Conservation (phyloP, 1,284 basidiomycete species). For the Lentinula novae-zelandiae region DNA sequence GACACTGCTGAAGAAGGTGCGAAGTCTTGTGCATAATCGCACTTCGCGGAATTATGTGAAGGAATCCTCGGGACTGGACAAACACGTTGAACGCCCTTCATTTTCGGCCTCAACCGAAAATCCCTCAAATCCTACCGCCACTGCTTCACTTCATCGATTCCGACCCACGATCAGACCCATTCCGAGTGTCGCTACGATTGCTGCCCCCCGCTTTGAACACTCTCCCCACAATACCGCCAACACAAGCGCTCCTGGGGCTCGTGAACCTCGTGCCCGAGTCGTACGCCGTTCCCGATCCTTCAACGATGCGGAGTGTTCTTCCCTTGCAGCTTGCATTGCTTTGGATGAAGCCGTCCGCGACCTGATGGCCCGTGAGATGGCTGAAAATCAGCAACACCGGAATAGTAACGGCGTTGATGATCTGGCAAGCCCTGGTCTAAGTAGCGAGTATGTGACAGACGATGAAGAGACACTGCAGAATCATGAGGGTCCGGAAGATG, state of each 20-base stretch:
- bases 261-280: background rate
- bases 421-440: background rate
- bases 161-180: background rate
- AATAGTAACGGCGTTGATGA: background rate
- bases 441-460: background rate
- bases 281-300: slow-evolving; percentile 2
- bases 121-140: background rate
- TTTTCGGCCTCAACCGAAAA: background rate
- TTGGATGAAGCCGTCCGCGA: background rate
- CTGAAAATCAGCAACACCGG: background rate
- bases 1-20: background rate
- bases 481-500: background rate
- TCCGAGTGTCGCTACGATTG: background rate
- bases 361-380: background rate
- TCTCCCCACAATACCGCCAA: background rate
- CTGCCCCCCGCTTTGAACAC: background rate
- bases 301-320: background rate
- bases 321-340: background rate
- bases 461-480: background rate
- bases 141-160: background rate
- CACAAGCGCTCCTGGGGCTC: background rate
- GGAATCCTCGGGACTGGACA: background rate
- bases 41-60: background rate
- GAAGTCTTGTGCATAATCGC: background rate
- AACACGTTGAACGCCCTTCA: background rate